A percentile compares a stretch with the other conserved stretches of the same genome.
These are phyloP conservation scores for Umbelopsis sp. DNA, from an alignment of 192 early-diverging fungal genomes.

Conservation along the genomic window DNA sequence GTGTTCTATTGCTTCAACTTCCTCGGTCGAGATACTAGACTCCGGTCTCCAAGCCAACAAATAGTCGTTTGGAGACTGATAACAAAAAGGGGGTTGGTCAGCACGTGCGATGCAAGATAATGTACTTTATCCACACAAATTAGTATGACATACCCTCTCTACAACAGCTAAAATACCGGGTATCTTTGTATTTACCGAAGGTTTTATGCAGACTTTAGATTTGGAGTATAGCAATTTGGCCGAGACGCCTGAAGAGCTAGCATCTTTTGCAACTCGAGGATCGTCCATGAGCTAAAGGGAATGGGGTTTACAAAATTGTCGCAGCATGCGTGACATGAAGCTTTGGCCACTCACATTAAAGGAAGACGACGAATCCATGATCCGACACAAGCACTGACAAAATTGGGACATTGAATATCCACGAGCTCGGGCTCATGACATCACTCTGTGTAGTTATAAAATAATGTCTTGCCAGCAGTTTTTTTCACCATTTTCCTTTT, in stretches of 20 bases:
- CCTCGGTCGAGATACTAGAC: conserved; percentile 57
- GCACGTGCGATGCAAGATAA: neutral
- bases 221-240: conserved; percentile 62
- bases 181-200: conserved; percentile 59
- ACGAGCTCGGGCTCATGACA: neutral
- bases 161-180: conserved; percentile 71
- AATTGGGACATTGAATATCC: neutral
- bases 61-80: conserved; percentile 46
- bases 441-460: neutral
- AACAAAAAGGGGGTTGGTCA: neutral
- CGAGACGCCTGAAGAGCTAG: neutral
- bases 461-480: neutral
- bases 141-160: conserved; percentile 46
- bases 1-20: conserved; percentile 65
- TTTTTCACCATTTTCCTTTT: neutral
- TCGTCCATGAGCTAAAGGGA: conserved; percentile 8
- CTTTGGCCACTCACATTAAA: neutral
- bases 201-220: conserved; percentile 76
- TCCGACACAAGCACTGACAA: neutral
- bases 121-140: neutral
- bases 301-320: neutral
- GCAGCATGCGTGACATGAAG: neutral
- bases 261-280: neutral
- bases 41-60: conserved; percentile 77
- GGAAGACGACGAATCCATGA: neutral